A percentile compares a stretch with the other conserved stretches of the same genome.
Evolutionary conservation across 2,329 filamentous ascomycete species (phyloP).

Genomic region (Phyllosticta paracitricarpa): DNA sequence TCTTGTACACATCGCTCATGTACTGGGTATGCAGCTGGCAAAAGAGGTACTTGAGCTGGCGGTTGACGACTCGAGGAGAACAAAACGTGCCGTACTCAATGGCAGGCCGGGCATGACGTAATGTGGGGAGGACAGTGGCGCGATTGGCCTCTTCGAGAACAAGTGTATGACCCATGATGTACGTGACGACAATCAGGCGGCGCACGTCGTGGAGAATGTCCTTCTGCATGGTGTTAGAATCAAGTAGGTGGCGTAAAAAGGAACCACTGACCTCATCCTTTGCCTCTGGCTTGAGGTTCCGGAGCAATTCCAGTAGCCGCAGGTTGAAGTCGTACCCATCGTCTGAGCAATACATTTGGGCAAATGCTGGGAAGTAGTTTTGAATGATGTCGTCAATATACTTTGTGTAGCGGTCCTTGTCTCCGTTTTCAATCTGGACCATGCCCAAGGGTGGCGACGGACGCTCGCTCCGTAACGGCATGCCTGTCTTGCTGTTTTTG

Average conservation of each 20-base stretch:
- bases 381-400: slow-evolving; percentile 35
- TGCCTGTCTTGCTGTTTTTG: slow-evolving; percentile 26
- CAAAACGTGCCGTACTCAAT: slow-evolving; percentile 23
- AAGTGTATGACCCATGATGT: slow-evolving; percentile 40
- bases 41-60: slow-evolving; percentile 43
- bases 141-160: slow-evolving; percentile 34
- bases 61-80: slow-evolving; percentile 38
- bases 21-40: slow-evolving; percentile 32
- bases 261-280: slow-evolving; percentile 28
- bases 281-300: slow-evolving; percentile 26
- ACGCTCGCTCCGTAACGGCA: slow-evolving; percentile 23
- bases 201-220: slow-evolving; percentile 34
- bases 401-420: slow-evolving; percentile 34
- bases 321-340: slow-evolving; percentile 37
- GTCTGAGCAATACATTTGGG: slow-evolving; percentile 34
- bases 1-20: slow-evolving; percentile 34
- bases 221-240: slow-evolving; percentile 17
- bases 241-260: background rate
- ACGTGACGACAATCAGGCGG: slow-evolving; percentile 38
- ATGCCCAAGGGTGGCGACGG: slow-evolving; percentile 38
- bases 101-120: slow-evolving; percentile 24
- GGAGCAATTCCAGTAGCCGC: slow-evolving; percentile 33
- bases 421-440: slow-evolving; percentile 33
- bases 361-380: slow-evolving; percentile 32
- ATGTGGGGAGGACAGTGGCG: slow-evolving; percentile 19